Percentiles rank a stretch among this genome's conserved stretches.
Conservation (phyloP, 2,329 filamentous ascomycete genomes). For the Microcyclospora tardicrescens region DNA sequence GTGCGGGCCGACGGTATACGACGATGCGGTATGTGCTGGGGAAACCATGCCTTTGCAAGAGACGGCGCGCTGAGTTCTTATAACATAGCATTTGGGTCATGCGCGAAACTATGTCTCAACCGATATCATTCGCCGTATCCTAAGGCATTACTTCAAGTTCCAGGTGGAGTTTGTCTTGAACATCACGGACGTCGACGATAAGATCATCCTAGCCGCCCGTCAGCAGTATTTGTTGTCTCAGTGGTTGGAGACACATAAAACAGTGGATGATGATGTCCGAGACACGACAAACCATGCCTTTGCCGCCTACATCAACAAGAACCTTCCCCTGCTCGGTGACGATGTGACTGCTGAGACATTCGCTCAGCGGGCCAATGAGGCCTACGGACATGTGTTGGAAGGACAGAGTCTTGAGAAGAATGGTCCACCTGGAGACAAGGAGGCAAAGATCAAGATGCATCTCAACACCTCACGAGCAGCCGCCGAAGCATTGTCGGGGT, state of each 20-base stretch:
- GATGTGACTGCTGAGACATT: constrained; percentile 32
- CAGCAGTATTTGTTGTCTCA: constrained; percentile 66
- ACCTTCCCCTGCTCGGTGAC: constrained; percentile 41
- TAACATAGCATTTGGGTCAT: constrained; percentile 54
- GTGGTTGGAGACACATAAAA: constrained; percentile 42
- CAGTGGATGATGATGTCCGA: constrained; percentile 34
- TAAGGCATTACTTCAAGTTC: constrained; percentile 72
- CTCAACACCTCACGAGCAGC: constrained; percentile 49
- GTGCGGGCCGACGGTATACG: constrained; percentile 72
- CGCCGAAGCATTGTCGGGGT: constrained; percentile 34
- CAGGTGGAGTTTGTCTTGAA: constrained; percentile 84
- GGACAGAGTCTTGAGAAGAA: constrained; percentile 43
- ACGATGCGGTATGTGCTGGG: constrained; percentile 42
- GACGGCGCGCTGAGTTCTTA: too few species aligned
- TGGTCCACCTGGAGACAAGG: constrained; percentile 52
- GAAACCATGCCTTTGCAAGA: too few species aligned
- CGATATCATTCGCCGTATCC: constrained; percentile 72
- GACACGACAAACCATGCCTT: constrained; percentile 40
- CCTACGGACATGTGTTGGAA: constrained; percentile 42
- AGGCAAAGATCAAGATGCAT: constrained; percentile 86
- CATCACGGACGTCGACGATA: constrained; percentile 64
- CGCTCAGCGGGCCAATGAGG: constrained; percentile 34
- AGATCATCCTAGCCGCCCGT: constrained; percentile 53
- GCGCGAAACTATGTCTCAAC: constrained; percentile 84
- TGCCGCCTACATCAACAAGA: constrained; percentile 51